Base-by-base conservation (phyloP, 2,329 filamentous ascomycete genomes). In the Alternaria ventricosa region DNA sequence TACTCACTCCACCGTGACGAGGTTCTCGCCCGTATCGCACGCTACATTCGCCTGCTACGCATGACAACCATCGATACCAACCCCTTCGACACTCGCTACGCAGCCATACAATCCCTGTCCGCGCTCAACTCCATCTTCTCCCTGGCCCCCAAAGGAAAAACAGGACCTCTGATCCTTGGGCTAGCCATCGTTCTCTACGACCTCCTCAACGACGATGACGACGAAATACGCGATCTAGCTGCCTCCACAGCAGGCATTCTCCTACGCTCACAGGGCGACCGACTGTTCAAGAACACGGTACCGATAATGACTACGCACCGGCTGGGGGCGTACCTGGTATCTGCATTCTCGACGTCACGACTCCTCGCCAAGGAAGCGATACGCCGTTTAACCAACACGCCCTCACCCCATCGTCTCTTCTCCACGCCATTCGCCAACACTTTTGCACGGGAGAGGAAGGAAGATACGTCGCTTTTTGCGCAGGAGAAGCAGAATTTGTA, bases 401-500 rank as follows among this genome's bases (percentile, higher is more conserved):
- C 54, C 5, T 20, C 51, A 4, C 20, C 5, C 3, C 44, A 23
- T 2, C 41, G 9, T 4, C 56, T 64, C 20, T 61, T 63, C 62
- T 3, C 10, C 10, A 53, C 18, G 4, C 55, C 66, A 1, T 76
- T 79, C 53, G 15, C 33, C 5, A 6, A 53, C 0, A 51, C 56
- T 0, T 71, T 86, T 4, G 64, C 70, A 1, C 72, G 78, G 5
- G 75, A 78, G 11, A 71, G 77, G 5, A 78, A 79, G 44, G 80
- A 83, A 70, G 87, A 92, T 74, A 87, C 89, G 66, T 85, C 89
- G 4, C 86, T 99, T 1, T 99, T 99, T 76, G 90, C 87, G 1
- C 86, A 93, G 60, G 96, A 99, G 80, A 94, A 96, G 77, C 94
- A 97, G 77, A 99, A 99, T 76, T 85, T 97, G n/a, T 98, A 93